Percentiles rank a stretch among this genome's conserved stretches.
Evolutionary conservation across 768 basidiomycete species (phyloP).

Genomic region (Psilocybe cubensis): DNA sequence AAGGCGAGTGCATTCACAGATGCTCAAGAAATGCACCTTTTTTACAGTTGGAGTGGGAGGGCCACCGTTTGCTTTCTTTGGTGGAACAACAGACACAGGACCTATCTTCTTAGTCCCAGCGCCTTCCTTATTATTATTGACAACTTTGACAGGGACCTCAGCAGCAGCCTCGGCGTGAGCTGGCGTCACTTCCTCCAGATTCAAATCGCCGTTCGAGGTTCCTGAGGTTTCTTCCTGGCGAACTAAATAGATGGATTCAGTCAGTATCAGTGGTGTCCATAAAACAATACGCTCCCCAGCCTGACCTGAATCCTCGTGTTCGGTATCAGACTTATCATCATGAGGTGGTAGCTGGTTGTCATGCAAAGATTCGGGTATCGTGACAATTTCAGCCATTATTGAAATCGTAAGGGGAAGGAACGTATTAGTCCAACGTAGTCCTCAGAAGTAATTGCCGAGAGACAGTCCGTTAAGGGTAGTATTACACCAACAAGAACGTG

Average conservation of each 20-base stretch:
- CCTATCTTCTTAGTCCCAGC: slow-evolving; percentile 36
- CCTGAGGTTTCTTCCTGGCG: slow-evolving; percentile 21
- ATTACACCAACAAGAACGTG: neutral
- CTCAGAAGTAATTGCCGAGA: slow-evolving; percentile 5
- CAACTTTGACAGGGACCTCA: slow-evolving; percentile 23
- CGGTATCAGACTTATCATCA: slow-evolving; percentile 24
- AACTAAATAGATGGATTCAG: slow-evolving; percentile 22
- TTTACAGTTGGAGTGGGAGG: slow-evolving; percentile 64
- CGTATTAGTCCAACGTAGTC: too few relatives aligned
- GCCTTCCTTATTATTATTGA: slow-evolving; percentile 25
- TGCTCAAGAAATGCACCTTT: slow-evolving; percentile 49
- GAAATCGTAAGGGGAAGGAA: slow-evolving; percentile 10
- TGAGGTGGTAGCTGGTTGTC: slow-evolving; percentile 10
- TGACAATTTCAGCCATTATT: slow-evolving; percentile 33
- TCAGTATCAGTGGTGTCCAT: slow-evolving; percentile 3
- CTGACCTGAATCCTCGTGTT: slow-evolving; percentile 28
- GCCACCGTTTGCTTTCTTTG: slow-evolving; percentile 48
- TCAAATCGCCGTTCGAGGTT: slow-evolving; percentile 16
- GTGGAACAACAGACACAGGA: slow-evolving; percentile 41
- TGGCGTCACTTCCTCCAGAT: slow-evolving; percentile 18
- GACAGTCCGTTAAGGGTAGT: slow-evolving; percentile 1
- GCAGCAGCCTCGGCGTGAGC: slow-evolving; percentile 6
- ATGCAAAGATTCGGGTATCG: slow-evolving; percentile 19
- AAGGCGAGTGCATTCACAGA: slow-evolving; percentile 10
- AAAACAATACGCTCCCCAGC: slow-evolving; percentile 7